phyloP scores from a whole-genome alignment of 495 filamentous ascomycete genomes.

The Aspergillus cristatus region DNA sequence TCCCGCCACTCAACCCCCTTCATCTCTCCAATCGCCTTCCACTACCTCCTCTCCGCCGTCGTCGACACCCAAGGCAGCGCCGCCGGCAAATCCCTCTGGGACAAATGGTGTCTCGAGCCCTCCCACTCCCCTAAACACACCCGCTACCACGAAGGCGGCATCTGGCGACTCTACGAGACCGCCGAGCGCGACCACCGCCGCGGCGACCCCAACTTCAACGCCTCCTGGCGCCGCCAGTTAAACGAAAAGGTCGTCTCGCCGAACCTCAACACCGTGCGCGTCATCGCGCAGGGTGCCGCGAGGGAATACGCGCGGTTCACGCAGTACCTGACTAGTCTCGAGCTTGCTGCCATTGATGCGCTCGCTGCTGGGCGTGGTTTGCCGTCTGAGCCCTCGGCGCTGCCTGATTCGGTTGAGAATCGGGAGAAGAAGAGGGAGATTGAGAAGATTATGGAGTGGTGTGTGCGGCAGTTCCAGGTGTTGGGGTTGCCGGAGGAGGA shows the following conservation, averaged over 20 bases:
- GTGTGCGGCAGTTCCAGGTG: slow-evolving; percentile 23
- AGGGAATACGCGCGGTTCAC: slow-evolving; percentile 18
- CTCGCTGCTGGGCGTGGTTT: no score
- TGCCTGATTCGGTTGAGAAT: no score
- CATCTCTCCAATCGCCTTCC: slow-evolving; percentile 35
- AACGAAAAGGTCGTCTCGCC: slow-evolving; percentile 23
- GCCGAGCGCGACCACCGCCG: slow-evolving; percentile 13
- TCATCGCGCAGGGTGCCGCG: slow-evolving; percentile 29
- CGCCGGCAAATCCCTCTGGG: slow-evolving; percentile 30
- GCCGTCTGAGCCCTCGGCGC: no score
- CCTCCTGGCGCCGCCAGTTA: slow-evolving; percentile 15
- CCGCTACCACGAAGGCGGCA: slow-evolving; percentile 23
- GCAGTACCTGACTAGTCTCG: no score
- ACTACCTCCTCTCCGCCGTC: slow-evolving; percentile 36
- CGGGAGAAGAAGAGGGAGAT: no score
- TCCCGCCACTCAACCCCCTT: slow-evolving; percentile 8
- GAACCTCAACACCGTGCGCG: slow-evolving; percentile 33
- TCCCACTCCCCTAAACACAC: slow-evolving; percentile 7
- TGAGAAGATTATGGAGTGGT: slow-evolving; percentile 27
- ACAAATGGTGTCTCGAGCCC: slow-evolving; percentile 31
- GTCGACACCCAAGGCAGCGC: slow-evolving; percentile 37
- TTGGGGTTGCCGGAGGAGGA: slow-evolving; percentile 20
- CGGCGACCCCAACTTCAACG: slow-evolving; percentile 23
- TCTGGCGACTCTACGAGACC: slow-evolving; percentile 16
- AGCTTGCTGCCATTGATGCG: no score